Base-by-base conservation (phyloP, 495 filamentous ascomycete genomes). In the Parachaetomium inaequale region DNA sequence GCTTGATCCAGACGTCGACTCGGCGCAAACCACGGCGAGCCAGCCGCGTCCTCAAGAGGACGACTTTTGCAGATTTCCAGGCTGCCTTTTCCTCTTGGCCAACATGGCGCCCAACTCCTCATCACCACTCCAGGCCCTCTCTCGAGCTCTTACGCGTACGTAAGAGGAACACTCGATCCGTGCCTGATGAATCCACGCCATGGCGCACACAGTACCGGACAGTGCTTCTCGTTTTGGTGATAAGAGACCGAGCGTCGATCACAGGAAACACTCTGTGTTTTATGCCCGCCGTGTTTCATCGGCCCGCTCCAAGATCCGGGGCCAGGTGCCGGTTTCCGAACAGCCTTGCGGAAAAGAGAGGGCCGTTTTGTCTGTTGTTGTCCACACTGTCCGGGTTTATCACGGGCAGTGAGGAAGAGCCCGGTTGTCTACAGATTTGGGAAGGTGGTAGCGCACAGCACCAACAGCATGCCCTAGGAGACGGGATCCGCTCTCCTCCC, bases 401-500 rank as follows among this genome's bases (percentile, higher is more conserved):
- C 25, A 29, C 54, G 54, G 54, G 26, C 54, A 19, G 19, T 4
- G 25, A 21, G 25, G 29, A n/a, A 6, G 32, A 21, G 42, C 28
- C 26, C 45, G 25, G 21, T 38, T 54, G 28, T 28, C 21, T 34
- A 7, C 21, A 26, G 34, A 3, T 45, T 49, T 11, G 17, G 47
- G 58, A 51, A 59, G 55, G 61, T 56, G 55, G 57, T 52, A 59
- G 26, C 40, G 32, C 45, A 26, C 45, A 26, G 55, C 12, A 31
- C 61, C 45, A 55, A 63, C 32, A 23, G 31, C 54, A 40, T 50
- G 42, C 19, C 7, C 17, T 46, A 23, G 42, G 19, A 52, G 10
- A 14, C 4, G 17, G 40, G 36, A 17, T 32, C 21, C 53, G 34
- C 34, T 36, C 5, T 42, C 42, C 28, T 58, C 28, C 55, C 55